Evolutionary conservation across 1,139 yeast genomes (phyloP).

Genomic region (Saccharomyces hybrid): DNA sequence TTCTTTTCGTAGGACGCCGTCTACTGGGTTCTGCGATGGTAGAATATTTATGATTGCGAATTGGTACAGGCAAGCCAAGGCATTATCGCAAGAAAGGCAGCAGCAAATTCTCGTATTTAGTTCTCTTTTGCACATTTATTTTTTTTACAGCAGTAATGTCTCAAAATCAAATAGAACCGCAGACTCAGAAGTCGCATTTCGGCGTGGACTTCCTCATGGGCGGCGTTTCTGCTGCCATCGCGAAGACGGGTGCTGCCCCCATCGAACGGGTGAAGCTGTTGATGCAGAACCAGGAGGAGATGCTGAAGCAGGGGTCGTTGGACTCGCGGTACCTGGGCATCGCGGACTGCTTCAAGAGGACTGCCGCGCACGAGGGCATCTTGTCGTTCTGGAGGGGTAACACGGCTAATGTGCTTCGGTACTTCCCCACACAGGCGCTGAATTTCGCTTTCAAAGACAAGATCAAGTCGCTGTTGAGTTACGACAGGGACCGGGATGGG

Average conservation of each 20-base stretch:
- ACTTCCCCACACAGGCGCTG: conserved; percentile 81
- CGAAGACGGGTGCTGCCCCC: conserved; percentile 82
- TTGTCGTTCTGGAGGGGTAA: conserved; percentile 77
- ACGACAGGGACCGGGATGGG: conserved; percentile 53
- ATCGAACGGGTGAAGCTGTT: conserved; percentile 75
- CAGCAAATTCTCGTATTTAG: neutral
- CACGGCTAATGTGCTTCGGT: conserved; percentile 77
- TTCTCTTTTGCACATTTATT: neutral
- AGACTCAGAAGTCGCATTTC: neutral
- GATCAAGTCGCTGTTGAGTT: conserved; percentile 70
- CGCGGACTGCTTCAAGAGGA: conserved; percentile 63
- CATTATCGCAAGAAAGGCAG: neutral
- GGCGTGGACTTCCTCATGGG: conserved; percentile 57
- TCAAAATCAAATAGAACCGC: neutral
- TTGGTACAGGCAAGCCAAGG: neutral
- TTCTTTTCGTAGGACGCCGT: neutral
- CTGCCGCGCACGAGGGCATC: conserved; percentile 65
- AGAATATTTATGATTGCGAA: neutral
- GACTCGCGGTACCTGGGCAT: conserved; percentile 60
- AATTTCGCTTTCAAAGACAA: conserved; percentile 82
- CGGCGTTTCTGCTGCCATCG: conserved; percentile 80
- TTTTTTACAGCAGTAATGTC: conserved; percentile 1
- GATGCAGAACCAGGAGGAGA: conserved; percentile 79
- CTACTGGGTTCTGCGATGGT: neutral
- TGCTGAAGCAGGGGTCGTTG: conserved; percentile 76